Percentiles rank a stretch among this genome's conserved stretches.
These are phyloP conservation scores for Penicillium sp. DNA, from an alignment of 2,329 filamentous ascomycete species.

Conservation along the genomic window DNA sequence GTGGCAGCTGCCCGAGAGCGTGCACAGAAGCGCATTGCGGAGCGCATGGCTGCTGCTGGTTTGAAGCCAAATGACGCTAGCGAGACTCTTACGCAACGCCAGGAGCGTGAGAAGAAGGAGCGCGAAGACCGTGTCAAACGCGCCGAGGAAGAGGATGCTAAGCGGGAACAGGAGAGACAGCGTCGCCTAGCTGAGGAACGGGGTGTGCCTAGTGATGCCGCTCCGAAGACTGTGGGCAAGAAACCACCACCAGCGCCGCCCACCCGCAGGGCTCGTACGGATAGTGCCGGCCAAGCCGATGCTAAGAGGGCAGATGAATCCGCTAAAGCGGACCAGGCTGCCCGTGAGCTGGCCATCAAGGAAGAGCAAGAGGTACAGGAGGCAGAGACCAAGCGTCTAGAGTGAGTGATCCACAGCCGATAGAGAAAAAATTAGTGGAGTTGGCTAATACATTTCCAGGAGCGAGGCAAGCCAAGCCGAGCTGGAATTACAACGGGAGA, in stretches of 20 bases:
- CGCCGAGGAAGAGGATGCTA: constrained; percentile 91
- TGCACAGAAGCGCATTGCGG: constrained; percentile 94
- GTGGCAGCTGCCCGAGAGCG: constrained; percentile 97
- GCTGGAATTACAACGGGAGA: constrained; percentile 75
- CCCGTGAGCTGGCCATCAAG: constrained; percentile 50
- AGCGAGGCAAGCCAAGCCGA: constrained; percentile 72
- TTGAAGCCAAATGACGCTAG: constrained; percentile 78
- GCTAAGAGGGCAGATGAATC: constrained; percentile 55
- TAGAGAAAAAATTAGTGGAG: not conserved
- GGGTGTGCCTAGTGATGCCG: constrained; percentile 60
- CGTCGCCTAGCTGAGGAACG: constrained; percentile 73
- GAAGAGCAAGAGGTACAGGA: constrained; percentile 75
- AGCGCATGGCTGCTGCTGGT: constrained; percentile 87
- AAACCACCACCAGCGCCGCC: constrained; percentile 70
- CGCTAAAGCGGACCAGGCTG: constrained; percentile 64
- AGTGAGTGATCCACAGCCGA: constrained; percentile 62
- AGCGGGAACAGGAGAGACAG: constrained; percentile 82
- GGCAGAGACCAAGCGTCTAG: constrained; percentile 69
- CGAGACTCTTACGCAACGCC: constrained; percentile 77
- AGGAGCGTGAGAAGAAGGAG: constrained; percentile 84
- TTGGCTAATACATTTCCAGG: constrained; percentile 49
- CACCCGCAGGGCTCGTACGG: constrained; percentile 65
- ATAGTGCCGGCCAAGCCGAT: constrained; percentile 57
- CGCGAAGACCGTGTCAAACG: constrained; percentile 81
- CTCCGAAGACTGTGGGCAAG: constrained; percentile 56